Percentiles rank a stretch among this genome's conserved stretches.
Evolutionary conservation across 2,329 filamentous ascomycete species (phyloP).

Genomic region (Plectosphaerella plurivora): DNA sequence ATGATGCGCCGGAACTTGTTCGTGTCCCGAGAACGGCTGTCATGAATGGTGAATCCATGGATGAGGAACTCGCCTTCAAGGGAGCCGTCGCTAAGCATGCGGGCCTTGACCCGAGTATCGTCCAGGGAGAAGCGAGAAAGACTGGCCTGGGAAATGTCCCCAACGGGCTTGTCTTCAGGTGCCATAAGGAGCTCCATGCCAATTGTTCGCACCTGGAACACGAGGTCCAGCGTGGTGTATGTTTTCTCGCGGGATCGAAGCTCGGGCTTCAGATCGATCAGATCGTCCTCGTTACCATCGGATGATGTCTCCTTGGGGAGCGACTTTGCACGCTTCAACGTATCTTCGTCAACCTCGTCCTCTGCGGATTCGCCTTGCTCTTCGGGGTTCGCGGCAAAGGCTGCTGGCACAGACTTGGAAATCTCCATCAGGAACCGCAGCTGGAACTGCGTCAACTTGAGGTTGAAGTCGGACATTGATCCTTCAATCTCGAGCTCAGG

Average conservation of each 20-base stretch:
- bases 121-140: conserved; percentile 93
- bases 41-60: conserved; percentile 89
- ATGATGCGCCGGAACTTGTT: conserved; percentile 99
- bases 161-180: conserved; percentile 71
- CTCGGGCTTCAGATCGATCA: conserved; percentile 63
- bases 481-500: conserved; percentile 92
- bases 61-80: conserved; percentile 91
- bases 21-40: conserved; percentile 81
- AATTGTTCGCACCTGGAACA: conserved; percentile 84
- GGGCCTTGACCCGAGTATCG: conserved; percentile 83
- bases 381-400: conserved; percentile 72
- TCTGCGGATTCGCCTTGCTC: conserved; percentile 70
- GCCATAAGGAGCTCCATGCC: conserved; percentile 83
- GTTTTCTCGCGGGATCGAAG: conserved; percentile 62
- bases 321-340: conserved; percentile 39
- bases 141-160: conserved; percentile 71
- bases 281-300: conserved; percentile 28
- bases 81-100: conserved; percentile 88
- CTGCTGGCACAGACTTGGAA: conserved; percentile 79
- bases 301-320: conserved; percentile 28
- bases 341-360: conserved; percentile 63
- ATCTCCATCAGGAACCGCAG: conserved; percentile 85
- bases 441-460: conserved; percentile 85
- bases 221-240: conserved; percentile 91
- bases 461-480: conserved; percentile 87